These are phyloP conservation scores for Hibiscus syriacus DNA, from an alignment of 345 rosid species.

Conservation along the genomic window DNA sequence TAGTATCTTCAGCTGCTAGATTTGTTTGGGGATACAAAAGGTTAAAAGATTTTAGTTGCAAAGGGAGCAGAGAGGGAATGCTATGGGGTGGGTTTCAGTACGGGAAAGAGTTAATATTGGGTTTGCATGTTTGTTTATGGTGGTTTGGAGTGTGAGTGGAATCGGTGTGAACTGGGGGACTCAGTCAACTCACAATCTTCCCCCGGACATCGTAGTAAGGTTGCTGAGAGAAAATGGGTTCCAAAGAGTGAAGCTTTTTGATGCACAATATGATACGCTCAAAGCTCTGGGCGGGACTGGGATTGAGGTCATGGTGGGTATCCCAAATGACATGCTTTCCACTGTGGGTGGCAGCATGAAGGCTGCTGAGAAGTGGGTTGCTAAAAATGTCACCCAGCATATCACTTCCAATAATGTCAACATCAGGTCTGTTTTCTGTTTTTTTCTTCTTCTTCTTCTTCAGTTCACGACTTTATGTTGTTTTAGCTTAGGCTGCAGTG, in stretches of 20 bases:
- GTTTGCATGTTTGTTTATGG: conserved; percentile 18
- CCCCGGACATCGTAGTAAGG: conserved; percentile 57
- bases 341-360: conserved; percentile 57
- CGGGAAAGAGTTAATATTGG: neutral
- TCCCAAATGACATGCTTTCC: conserved; percentile 84
- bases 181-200: conserved; percentile 65
- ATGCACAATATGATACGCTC: conserved; percentile 62
- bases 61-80: no score
- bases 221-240: conserved; percentile 62
- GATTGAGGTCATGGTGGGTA: conserved; percentile 97
- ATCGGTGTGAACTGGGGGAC: no score
- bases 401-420: no score
- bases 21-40: no score
- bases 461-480: neutral
- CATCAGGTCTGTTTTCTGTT: no score
- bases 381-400: no score
- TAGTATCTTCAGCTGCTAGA: no score
- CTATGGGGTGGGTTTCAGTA: conserved; percentile 14
- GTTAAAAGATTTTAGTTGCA: no score
- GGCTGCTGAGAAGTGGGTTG: no score
- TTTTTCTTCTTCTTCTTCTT: neutral
- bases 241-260: conserved; percentile 87
- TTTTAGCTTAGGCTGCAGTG: neutral
- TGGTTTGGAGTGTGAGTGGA: conserved; percentile 81
- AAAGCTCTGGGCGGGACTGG: conserved; percentile 60